These are phyloP conservation scores for Vachellia collinsii DNA, from an alignment of 306 rosid species.

Conservation along the genomic window DNA sequence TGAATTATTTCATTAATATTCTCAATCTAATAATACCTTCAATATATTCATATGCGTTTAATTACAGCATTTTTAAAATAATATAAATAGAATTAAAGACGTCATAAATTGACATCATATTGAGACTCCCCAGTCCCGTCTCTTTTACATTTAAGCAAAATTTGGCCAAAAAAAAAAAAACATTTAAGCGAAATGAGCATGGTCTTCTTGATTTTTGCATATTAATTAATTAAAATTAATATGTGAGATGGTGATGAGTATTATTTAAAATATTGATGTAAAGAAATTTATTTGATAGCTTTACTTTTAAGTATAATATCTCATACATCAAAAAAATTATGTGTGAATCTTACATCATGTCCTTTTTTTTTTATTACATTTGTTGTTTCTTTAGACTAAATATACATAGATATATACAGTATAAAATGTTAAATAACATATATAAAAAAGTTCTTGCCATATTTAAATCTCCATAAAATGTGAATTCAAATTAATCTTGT, in stretches of 20 bases:
- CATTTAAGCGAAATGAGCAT: neutral
- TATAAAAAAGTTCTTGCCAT: neutral
- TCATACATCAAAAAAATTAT: neutral
- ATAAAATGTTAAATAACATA: neutral
- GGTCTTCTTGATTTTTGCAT: neutral
- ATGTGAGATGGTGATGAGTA: neutral
- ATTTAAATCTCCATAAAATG: too few species aligned
- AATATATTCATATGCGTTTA: neutral
- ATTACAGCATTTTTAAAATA: too few species aligned
- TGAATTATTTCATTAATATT: neutral
- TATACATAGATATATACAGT: too few species aligned
- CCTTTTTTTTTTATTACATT: neutral
- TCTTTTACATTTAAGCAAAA: too few species aligned
- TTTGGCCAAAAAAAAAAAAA: too few species aligned
- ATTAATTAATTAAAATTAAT: too few species aligned
- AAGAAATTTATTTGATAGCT: neutral
- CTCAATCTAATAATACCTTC: neutral
- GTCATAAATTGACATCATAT: neutral
- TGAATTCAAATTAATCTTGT: too few species aligned
- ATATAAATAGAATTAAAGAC: too few species aligned
- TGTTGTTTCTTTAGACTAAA: neutral
- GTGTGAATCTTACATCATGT: neutral
- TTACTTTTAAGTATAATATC: neutral
- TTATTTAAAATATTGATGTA: neutral
- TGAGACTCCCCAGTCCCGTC: neutral